Evolutionary conservation across 768 basidiomycete genomes (phyloP), one percentile per base, ranked within the genome.

Genomic region (Suillus paluster): DNA sequence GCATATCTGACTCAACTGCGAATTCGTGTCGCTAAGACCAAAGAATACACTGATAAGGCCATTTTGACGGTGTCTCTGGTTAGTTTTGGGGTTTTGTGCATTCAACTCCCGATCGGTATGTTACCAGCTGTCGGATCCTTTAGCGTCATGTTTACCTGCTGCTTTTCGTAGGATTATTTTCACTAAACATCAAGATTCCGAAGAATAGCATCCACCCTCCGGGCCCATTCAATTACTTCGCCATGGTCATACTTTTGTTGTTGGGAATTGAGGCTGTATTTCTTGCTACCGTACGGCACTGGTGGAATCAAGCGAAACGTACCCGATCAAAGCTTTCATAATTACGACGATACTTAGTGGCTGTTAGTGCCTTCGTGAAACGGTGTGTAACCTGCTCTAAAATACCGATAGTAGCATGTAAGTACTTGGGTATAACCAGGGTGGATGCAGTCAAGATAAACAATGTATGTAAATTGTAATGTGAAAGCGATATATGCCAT

Each of bases 1-100:
- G 88, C 88, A 2, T 96, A 96, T 73, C 78, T 96, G 7, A 85
- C 89, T 14, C 88, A 94, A 59, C 83, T 98, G 6, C 84, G 88
- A 8, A 77, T 89, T 1, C 82, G 83, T 17, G 83, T 87, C 39
- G 81, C 83, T 7, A 78, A 80, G 38, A 83, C 87, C 1, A 88
- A 89, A 71, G 79, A 81, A 9, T 84, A 83, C 6, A 84, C 84
- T 5, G 91, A 92, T 71, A 84, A 83, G 65, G 84, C 87, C 15
- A 75, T 95, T 23, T 69, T 96, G 15, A 79, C 81, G 52, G 79
- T 97, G 5, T 86, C 89, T 0, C 70, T 83, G n/a, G 81, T 94
- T 59, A 84, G 81, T 66, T 80, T 95, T 48, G 85, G 83, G 1
- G 83, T 91, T 36, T 69, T 94, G 17, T 87, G 87, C 45, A 79